These are phyloP conservation scores for Colletotrichum salicis DNA, from an alignment of 2,329 filamentous ascomycete genomes.

Conservation along the genomic window DNA sequence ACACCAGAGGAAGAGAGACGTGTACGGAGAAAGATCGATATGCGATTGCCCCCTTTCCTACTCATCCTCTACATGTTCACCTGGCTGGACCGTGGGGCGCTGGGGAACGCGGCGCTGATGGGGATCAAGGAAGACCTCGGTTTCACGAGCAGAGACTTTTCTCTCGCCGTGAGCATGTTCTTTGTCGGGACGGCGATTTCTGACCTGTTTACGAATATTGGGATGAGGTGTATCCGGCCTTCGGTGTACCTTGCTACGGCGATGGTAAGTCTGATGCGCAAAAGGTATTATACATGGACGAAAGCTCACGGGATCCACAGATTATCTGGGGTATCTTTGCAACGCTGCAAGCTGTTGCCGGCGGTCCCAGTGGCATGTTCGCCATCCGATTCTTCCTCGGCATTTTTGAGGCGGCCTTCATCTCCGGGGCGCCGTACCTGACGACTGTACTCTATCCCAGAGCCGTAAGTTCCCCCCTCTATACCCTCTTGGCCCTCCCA, in stretches of 20 bases:
- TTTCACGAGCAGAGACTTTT: slow-evolving; percentile 37
- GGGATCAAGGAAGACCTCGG: slow-evolving; percentile 37
- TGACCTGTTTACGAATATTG: slow-evolving; percentile 26
- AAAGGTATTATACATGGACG: neutral
- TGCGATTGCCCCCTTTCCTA: slow-evolving; percentile 29
- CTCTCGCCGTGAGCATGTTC: slow-evolving; percentile 40
- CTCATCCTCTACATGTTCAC: slow-evolving; percentile 32
- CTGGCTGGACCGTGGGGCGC: slow-evolving; percentile 31
- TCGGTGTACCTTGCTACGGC: slow-evolving; percentile 27
- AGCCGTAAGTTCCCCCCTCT: slow-evolving; percentile 45
- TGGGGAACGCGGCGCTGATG: slow-evolving; percentile 39
- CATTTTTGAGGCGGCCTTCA: slow-evolving; percentile 59
- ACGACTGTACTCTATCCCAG: slow-evolving; percentile 63
- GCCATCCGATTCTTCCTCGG: slow-evolving; percentile 60
- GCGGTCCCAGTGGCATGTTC: slow-evolving; percentile 20
- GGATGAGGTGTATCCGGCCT: slow-evolving; percentile 25
- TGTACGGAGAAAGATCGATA: slow-evolving; percentile 38
- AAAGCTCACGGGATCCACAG: neutral
- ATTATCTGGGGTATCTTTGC: slow-evolving; percentile 29
- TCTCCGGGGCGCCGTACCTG: slow-evolving; percentile 60
- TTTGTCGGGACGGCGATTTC: slow-evolving; percentile 32
- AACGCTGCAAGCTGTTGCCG: slow-evolving; percentile 20
- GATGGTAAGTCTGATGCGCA: neutral
- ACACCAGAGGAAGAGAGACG: slow-evolving; percentile 28
- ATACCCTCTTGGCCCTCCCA: neutral